Evolutionary conservation across 306 rosid species (phyloP), one percentile per base, ranked within the genome.

Genomic region (Prunus salicina): DNA sequence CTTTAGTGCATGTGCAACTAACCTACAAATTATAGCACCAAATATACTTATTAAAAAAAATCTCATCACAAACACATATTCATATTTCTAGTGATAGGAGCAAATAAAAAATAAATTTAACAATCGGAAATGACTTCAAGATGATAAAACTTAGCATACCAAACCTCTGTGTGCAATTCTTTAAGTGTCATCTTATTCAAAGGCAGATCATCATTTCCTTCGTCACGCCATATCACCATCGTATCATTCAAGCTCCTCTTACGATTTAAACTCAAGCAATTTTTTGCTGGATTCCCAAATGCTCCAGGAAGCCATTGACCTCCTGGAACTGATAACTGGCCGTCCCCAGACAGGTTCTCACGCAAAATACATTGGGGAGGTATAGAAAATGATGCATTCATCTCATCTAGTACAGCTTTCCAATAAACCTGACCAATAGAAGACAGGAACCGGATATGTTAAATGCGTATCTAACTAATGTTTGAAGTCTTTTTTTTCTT

Each of bases 251-350:
- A 84, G 86, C 85, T 84, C 77, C 96, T 88, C 72, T 81, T 86
- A 41, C 27, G 22, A 81, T 92, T 88, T 50, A 85, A 25, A 80
- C 60, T 76, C 69, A 92, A 86, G 81, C 99, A 95, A 84, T 87
- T 89, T 58, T 86, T 79, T 34, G 97, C 98, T 8, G 97, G 91
- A 83, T 95, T 95, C 66, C 91, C 60, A 34, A 69, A 86, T 13
- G 97, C 98, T 86, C 93, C 91, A 19, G 97, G 96, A 75, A 95
- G 96, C 97, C 98, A 95, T 75, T 87, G 85, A 65, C 93, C 96
- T 68, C 93, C 92, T 11, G 93, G 92, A 73, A 76, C 55, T 12
- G 87, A 69, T 20, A 71, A 64, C 10, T 79, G 76, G 75, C 64
- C 76, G 19, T 84, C 89, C n/a, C 81, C 80, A 14, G 84, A 25